These are phyloP conservation scores for Trichoderma sp. DNA, from an alignment of 2,329 filamentous ascomycete genomes.

Conservation along the genomic window DNA sequence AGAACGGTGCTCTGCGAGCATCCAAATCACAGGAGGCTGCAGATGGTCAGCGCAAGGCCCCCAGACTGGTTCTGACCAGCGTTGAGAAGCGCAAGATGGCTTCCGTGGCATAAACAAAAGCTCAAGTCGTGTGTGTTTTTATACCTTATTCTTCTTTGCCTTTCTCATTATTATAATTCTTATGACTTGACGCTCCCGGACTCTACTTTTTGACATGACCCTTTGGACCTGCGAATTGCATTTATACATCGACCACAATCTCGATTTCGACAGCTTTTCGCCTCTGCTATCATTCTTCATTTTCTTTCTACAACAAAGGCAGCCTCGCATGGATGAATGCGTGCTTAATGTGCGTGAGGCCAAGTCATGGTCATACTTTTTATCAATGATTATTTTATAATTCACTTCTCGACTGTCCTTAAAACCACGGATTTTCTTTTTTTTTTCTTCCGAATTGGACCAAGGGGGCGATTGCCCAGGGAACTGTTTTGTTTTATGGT, in stretches of 20 bases:
- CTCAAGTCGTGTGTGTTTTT: constrained; percentile 26
- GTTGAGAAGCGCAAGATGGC: constrained; percentile 81
- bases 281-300: constrained; percentile 13
- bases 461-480: constrained; percentile 15
- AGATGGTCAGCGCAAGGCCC: constrained; percentile 75
- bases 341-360: constrained; percentile 30
- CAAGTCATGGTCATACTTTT: constrained; percentile 30
- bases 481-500: constrained; percentile 21
- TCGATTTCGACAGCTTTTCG: constrained; percentile 28
- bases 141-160: constrained; percentile 32
- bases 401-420: constrained; percentile 49
- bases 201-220: constrained; percentile 43
- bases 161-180: constrained; percentile 36
- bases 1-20: constrained; percentile 58
- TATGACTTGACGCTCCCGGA: constrained; percentile 46
- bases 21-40: constrained; percentile 58
- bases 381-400: constrained; percentile 41
- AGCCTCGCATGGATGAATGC: constrained; percentile 3
- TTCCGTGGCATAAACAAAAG: constrained; percentile 34
- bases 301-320: constrained; percentile 13
- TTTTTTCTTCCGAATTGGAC: constrained; percentile 36
- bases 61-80: constrained; percentile 84
- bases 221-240: constrained; percentile 42
- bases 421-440: constrained; percentile 38
- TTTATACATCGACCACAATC: constrained; percentile 31